Percentiles rank a stretch among this genome's conserved stretches.
phyloP scores from a whole-genome alignment of 2,329 filamentous ascomycete species.

The Didymella exigua region DNA sequence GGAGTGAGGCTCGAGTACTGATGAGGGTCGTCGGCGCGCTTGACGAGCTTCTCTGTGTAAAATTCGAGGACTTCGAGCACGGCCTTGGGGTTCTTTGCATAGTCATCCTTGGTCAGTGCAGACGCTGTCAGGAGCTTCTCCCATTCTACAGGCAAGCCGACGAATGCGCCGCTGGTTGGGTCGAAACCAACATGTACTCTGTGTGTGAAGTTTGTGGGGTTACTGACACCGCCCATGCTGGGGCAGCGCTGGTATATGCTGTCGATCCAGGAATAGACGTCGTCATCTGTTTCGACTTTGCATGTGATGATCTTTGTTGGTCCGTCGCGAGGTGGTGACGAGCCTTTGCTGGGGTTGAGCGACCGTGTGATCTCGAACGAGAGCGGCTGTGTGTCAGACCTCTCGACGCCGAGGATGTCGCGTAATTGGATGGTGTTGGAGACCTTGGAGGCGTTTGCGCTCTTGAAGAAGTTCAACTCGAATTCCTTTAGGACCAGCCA shows the following conservation, averaged over 20 bases:
- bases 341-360: constrained; percentile 60
- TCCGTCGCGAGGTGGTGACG: constrained; percentile 78
- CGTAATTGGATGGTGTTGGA: constrained; percentile 84
- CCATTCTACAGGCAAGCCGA: constrained; percentile 94
- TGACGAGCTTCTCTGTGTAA: constrained; percentile 79
- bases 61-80: constrained; percentile 80
- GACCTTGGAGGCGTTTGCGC: constrained; percentile 78
- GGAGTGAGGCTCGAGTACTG: constrained; percentile 72
- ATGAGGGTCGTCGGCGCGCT: constrained; percentile 72
- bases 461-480: constrained; percentile 92
- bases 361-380: constrained; percentile 90
- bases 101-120: constrained; percentile 97
- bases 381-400: constrained; percentile 88
- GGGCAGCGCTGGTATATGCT: constrained; percentile 96
- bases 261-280: constrained; percentile 98
- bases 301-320: constrained; percentile 85
- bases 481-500: constrained; percentile 92
- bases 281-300: constrained; percentile 92
- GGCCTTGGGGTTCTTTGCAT: constrained; percentile 84
- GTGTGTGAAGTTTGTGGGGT: constrained; percentile 97
- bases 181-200: constrained; percentile 98
- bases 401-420: constrained; percentile 86
- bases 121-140: constrained; percentile 95
- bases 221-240: constrained; percentile 96
- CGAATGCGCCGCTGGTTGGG: constrained; percentile 91